A percentile compares a stretch with the other conserved stretches of the same genome.
These are phyloP conservation scores for Diaporthe sp. DNA, from an alignment of 2,329 filamentous ascomycete species.

Conservation along the genomic window DNA sequence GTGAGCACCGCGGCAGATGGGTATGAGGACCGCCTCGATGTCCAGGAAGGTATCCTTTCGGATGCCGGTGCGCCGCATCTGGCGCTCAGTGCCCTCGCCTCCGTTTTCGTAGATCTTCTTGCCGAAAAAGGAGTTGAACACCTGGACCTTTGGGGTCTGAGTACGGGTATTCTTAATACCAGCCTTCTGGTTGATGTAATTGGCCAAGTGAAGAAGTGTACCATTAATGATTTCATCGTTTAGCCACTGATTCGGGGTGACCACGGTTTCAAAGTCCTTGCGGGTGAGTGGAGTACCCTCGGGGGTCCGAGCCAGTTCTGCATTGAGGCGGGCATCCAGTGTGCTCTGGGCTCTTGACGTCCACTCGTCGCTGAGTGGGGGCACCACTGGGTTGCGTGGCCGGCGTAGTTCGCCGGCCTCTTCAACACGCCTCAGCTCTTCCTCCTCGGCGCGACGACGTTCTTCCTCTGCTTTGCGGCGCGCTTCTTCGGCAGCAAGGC, in stretches of 20 bases:
- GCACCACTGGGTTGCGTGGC: constrained; percentile 46
- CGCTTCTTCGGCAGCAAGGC: constrained; percentile 43
- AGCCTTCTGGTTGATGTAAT: constrained; percentile 68
- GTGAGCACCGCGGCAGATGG: constrained; percentile 74
- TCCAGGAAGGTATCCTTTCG: constrained; percentile 72
- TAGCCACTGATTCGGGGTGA: constrained; percentile 73
- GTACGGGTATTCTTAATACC: constrained; percentile 63
- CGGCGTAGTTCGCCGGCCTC: constrained; percentile 46
- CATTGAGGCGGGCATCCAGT: constrained; percentile 51
- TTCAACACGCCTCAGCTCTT: constrained; percentile 42
- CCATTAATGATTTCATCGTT: constrained; percentile 84
- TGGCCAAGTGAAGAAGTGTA: constrained; percentile 72
- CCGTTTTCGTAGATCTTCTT: constrained; percentile 64
- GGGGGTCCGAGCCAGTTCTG: constrained; percentile 59
- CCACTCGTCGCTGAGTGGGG: constrained; percentile 55
- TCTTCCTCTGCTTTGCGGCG: constrained; percentile 40
- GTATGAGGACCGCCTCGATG: constrained; percentile 78
- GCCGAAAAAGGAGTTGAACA: constrained; percentile 77
- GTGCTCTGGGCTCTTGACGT: constrained; percentile 52
- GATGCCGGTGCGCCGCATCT: constrained; percentile 70
- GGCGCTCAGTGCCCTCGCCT: constrained; percentile 62
- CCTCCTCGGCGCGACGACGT: constrained; percentile 32
- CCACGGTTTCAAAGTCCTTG: constrained; percentile 75
- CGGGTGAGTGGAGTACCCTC: constrained; percentile 65
- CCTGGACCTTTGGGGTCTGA: constrained; percentile 70